These are phyloP conservation scores for Rhynchosporium agropyri DNA, from an alignment of 2,329 filamentous ascomycete species.

Conservation along the genomic window DNA sequence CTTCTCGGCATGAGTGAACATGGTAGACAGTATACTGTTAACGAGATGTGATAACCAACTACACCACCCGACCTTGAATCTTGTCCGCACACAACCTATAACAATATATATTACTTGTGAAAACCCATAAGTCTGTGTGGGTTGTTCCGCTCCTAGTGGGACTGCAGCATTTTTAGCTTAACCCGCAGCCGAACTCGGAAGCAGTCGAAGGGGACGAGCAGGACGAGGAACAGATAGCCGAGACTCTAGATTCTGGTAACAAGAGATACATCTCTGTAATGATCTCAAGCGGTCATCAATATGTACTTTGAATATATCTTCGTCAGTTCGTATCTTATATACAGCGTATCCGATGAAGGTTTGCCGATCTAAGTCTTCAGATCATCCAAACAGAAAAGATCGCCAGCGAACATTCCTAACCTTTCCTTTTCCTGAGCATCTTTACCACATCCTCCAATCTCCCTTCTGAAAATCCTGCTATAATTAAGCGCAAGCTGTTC, in stretches of 20 bases:
- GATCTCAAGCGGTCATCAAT: too few species aligned
- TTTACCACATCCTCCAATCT: slow-evolving; percentile 66
- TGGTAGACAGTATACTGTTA: slow-evolving; percentile 15
- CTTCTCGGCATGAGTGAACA: slow-evolving; percentile 13
- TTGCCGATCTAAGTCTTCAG: slow-evolving; percentile 12
- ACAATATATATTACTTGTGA: not conserved
- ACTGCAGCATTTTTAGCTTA: too few species aligned
- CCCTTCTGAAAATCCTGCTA: slow-evolving; percentile 58
- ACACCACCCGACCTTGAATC: slow-evolving; percentile 15
- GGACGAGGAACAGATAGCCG: too few species aligned
- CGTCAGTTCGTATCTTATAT: too few species aligned
- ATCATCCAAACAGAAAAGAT: slow-evolving; percentile 40
- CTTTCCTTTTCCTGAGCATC: slow-evolving; percentile 26
- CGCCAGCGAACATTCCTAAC: slow-evolving; percentile 24
- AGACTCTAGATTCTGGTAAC: too few species aligned
- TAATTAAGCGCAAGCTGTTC: slow-evolving; percentile 54
- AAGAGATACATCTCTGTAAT: too few species aligned
- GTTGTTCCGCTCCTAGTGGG: not conserved
- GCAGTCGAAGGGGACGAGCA: too few species aligned
- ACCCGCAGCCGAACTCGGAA: too few species aligned
- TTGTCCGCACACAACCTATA: not conserved
- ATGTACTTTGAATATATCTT: too few species aligned
- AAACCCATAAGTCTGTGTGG: not conserved
- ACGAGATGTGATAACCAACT: slow-evolving; percentile 21
- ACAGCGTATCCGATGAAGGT: too few species aligned